A percentile compares a stretch with the other conserved stretches of the same genome.
phyloP scores from a whole-genome alignment of 495 filamentous ascomycete genomes.

The Opeltia flavorubescens region DNA sequence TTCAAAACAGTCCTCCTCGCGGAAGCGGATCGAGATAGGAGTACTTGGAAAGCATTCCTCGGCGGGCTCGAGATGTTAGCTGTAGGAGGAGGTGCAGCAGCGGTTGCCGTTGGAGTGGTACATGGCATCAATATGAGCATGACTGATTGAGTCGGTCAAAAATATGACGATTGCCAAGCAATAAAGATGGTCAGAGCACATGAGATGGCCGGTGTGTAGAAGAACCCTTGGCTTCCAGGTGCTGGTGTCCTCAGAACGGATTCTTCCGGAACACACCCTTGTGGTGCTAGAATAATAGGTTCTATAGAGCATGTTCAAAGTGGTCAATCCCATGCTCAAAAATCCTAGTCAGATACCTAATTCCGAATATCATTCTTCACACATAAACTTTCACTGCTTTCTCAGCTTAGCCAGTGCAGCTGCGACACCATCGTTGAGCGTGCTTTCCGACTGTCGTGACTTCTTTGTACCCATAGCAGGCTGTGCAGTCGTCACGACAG shows the following conservation, averaged over 20 bases:
- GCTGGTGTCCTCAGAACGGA: background rate
- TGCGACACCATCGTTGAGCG: constrained; percentile 35
- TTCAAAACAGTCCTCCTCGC: constrained; percentile 47
- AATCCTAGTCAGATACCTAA: too few species aligned
- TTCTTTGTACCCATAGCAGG: constrained; percentile 4
- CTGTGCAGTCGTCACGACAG: constrained; percentile 4
- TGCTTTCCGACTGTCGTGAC: constrained; percentile 7
- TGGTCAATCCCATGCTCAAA: too few species aligned
- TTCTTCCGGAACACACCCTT: background rate
- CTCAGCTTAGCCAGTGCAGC: constrained; percentile 42
- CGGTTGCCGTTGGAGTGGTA: constrained; percentile 51
- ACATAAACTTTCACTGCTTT: constrained; percentile 14
- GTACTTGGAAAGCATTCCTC: constrained; percentile 27
- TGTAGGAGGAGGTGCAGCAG: constrained; percentile 50
- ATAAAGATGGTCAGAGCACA: too few species aligned
- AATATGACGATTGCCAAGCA: too few species aligned
- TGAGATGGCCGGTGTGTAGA: too few species aligned
- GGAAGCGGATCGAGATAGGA: constrained; percentile 24
- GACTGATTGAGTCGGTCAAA: too few species aligned
- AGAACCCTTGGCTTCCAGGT: background rate
- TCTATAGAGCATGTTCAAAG: too few species aligned
- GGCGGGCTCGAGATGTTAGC: constrained; percentile 51
- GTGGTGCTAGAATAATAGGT: too few species aligned
- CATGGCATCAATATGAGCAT: constrained; percentile 4
- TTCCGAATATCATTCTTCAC: too few species aligned